A percentile compares a stretch with the other conserved stretches of the same genome.
Evolutionary conservation across 192 early-diverging fungal species (phyloP).

Genomic region (Oehlia diaphana): DNA sequence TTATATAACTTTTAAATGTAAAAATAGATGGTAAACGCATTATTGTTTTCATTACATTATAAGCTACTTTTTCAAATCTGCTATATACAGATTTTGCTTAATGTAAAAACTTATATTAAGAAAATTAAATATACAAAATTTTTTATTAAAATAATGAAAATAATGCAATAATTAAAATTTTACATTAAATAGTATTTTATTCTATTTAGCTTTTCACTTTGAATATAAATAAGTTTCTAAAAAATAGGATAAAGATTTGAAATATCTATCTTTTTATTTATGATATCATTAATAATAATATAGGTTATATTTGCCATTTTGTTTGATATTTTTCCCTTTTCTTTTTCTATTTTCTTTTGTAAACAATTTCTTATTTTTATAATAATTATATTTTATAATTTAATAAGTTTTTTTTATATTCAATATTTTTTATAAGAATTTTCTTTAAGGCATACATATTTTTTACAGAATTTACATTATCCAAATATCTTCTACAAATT

Average conservation of each 20-base stretch:
- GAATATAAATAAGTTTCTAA: neutral
- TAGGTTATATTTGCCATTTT: neutral
- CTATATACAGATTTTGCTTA: slow-evolving; percentile 1
- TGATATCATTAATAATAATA: neutral
- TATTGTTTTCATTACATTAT: neutral
- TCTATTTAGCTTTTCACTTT: neutral
- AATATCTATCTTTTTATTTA: neutral
- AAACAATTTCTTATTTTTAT: neutral
- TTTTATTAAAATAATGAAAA: neutral
- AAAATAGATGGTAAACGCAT: slow-evolving; percentile 1
- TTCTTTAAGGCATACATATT: neutral
- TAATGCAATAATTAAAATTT: neutral
- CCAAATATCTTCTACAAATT: no score
- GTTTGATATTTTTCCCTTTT: neutral
- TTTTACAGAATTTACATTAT: no score
- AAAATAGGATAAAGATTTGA: slow-evolving; percentile 4
- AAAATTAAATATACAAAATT: slow-evolving; percentile 1
- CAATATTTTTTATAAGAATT: neutral
- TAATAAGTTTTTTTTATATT: slow-evolving; percentile 3
- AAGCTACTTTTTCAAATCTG: neutral
- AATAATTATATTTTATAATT: neutral
- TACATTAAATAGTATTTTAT: slow-evolving; percentile 16
- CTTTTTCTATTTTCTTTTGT: slow-evolving; percentile 2
- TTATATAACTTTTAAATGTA: slow-evolving; percentile 6
- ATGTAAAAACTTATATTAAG: neutral